Conservation (phyloP, 306 rosid genomes). For the Citrullus mucosospermus region DNA sequence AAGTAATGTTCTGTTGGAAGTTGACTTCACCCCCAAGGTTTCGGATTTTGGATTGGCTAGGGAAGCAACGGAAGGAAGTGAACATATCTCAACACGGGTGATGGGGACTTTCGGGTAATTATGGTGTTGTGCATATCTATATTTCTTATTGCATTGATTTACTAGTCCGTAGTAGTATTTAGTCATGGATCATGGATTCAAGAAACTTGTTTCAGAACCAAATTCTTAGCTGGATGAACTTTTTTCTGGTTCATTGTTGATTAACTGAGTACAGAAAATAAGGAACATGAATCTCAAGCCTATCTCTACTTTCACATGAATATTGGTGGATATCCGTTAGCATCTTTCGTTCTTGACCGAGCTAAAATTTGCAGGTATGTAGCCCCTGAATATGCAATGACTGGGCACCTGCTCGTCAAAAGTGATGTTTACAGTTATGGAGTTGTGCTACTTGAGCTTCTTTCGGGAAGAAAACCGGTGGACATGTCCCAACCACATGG, state of each 20-base stretch:
- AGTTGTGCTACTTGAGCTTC: conserved; percentile 92
- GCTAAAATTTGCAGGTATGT: conserved; percentile 58
- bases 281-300: background rate
- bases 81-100: conserved; percentile 77
- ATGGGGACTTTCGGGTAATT: conserved; percentile 97
- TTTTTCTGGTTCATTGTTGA: background rate
- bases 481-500: conserved; percentile 83
- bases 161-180: background rate
- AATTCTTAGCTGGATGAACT: background rate
- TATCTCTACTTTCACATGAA: background rate
- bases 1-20: conserved; percentile 81
- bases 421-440: conserved; percentile 97
- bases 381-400: conserved; percentile 99
- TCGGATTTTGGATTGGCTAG: conserved; percentile 97
- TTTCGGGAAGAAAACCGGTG: conserved; percentile 85
- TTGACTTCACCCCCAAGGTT: conserved; percentile 87
- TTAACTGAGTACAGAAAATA: background rate
- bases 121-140: background rate
- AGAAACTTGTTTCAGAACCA: background rate
- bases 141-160: background rate
- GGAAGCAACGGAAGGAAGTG: conserved; percentile 93
- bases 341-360: background rate
- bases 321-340: background rate
- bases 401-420: conserved; percentile 90
- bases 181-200: background rate